Percentiles rank a stretch among this genome's conserved stretches.
These are phyloP conservation scores for Beauveria brongniartii DNA, from an alignment of 2,329 filamentous ascomycete genomes.

Conservation along the genomic window DNA sequence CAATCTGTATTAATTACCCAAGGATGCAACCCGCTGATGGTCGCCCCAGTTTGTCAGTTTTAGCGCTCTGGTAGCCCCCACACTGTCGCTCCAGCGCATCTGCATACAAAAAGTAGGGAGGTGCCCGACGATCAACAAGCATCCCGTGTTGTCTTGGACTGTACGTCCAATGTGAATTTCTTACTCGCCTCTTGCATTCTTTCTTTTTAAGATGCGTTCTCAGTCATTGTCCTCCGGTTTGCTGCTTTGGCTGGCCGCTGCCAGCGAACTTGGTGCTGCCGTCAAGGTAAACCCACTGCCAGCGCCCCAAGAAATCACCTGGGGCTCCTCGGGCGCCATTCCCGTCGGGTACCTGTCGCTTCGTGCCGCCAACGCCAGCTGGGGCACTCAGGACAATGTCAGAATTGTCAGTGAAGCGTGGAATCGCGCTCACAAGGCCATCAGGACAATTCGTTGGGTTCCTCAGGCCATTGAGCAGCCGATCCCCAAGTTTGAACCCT, in stretches of 20 bases:
- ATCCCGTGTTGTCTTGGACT: background rate
- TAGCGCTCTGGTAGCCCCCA: background rate
- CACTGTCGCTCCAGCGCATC: background rate
- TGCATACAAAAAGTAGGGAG: background rate
- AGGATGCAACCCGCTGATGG: background rate
- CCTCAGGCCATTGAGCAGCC: slow-evolving; percentile 45
- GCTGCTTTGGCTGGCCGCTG: background rate
- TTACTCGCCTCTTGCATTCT: background rate
- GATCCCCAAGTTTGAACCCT: slow-evolving; percentile 39
- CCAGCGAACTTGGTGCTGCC: background rate
- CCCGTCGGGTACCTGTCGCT: slow-evolving; percentile 14
- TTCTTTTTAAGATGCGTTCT: slow-evolving; percentile 1
- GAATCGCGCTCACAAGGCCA: slow-evolving; percentile 39
- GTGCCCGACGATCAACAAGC: background rate
- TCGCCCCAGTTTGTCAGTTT: background rate
- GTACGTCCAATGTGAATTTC: background rate
- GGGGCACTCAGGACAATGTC: slow-evolving; percentile 11
- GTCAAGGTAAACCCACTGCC: slow-evolving; percentile 22
- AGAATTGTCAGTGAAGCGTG: slow-evolving; percentile 37
- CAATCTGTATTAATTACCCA: background rate
- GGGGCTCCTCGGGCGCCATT: slow-evolving; percentile 19
- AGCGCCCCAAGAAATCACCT: slow-evolving; percentile 19
- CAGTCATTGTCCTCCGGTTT: slow-evolving; percentile 1
- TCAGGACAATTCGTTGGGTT: slow-evolving; percentile 43
- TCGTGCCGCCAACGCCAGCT: slow-evolving; percentile 13